Conservation (phyloP, 2,329 filamentous ascomycete species). For the Thyridium curvatum region DNA sequence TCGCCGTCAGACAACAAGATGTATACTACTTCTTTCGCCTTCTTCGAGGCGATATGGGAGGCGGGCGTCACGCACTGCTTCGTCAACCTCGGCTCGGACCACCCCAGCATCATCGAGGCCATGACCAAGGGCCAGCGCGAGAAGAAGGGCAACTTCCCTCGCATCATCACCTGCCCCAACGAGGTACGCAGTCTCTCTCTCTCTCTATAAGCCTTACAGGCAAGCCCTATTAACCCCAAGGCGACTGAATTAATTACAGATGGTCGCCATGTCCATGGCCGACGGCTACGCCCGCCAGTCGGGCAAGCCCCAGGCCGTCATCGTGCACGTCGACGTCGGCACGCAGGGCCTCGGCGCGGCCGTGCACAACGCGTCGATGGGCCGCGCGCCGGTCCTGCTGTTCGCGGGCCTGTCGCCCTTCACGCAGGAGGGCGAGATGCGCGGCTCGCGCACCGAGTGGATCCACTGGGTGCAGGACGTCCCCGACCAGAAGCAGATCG, state of each 20-base stretch:
- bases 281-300: conserved; percentile 66
- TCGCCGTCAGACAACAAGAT: no score
- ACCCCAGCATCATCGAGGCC: conserved; percentile 69
- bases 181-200: conserved; percentile 40
- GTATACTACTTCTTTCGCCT: conserved; percentile 75
- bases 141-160: conserved; percentile 54
- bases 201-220: background rate
- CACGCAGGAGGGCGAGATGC: conserved; percentile 34
- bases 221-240: no score
- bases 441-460: conserved; percentile 31
- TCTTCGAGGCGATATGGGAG: conserved; percentile 77
- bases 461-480: conserved; percentile 38
- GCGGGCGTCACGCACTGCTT: conserved; percentile 53
- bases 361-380: conserved; percentile 64
- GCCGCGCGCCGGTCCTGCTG: conserved; percentile 55
- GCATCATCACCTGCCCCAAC: conserved; percentile 67
- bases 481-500: conserved; percentile 50
- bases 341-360: conserved; percentile 67
- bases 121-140: conserved; percentile 66
- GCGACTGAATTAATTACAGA: conserved; percentile 33
- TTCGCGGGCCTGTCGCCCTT: conserved; percentile 36
- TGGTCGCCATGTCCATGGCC: conserved; percentile 72
- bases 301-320: conserved; percentile 61
- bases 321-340: conserved; percentile 69
- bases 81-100: conserved; percentile 55